phyloP scores from a whole-genome alignment of 2,329 filamentous ascomycete genomes.

The Sordariomycetes sp. region DNA sequence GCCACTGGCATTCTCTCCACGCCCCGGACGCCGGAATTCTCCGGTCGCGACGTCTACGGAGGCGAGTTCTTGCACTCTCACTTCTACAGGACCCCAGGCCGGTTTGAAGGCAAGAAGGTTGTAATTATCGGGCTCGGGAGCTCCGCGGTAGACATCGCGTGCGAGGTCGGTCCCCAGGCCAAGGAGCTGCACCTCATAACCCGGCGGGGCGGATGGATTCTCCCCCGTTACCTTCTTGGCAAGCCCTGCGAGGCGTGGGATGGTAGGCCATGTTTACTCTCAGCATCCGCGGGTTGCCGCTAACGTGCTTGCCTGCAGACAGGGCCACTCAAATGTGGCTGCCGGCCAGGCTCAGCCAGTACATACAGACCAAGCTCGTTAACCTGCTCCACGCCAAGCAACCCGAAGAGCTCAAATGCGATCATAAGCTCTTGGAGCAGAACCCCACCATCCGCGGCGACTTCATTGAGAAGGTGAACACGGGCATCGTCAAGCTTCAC shows the following conservation, averaged over 20 bases:
- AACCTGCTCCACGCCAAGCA: constrained; percentile 17
- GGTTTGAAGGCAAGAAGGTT: constrained; percentile 23
- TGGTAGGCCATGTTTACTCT: constrained; percentile 13
- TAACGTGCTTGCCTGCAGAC: constrained; percentile 8
- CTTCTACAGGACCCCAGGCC: constrained; percentile 20
- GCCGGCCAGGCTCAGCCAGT: constrained; percentile 15
- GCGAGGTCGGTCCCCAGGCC: constrained; percentile 21
- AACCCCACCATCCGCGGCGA: constrained; percentile 25
- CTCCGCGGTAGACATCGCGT: constrained; percentile 25
- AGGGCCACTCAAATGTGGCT: constrained; percentile 18
- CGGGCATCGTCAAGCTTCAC: constrained; percentile 26
- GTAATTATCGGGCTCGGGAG: constrained; percentile 24
- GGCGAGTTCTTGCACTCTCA: constrained; percentile 25
- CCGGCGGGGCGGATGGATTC: constrained; percentile 23
- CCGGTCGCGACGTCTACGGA: constrained; percentile 18
- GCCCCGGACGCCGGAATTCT: constrained; percentile 19
- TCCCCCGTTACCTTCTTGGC: constrained; percentile 24
- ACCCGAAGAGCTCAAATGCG: constrained; percentile 18
- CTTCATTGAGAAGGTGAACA: constrained; percentile 29
- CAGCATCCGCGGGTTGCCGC: neutral
- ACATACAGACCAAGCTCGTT: constrained; percentile 18
- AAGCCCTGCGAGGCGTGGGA: constrained; percentile 22
- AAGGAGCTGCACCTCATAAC: constrained; percentile 24
- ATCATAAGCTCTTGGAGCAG: constrained; percentile 21
- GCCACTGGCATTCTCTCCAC: constrained; percentile 19